phyloP scores from a whole-genome alignment of 176 grass and related monocot species.

The Lolium perenne region DNA sequence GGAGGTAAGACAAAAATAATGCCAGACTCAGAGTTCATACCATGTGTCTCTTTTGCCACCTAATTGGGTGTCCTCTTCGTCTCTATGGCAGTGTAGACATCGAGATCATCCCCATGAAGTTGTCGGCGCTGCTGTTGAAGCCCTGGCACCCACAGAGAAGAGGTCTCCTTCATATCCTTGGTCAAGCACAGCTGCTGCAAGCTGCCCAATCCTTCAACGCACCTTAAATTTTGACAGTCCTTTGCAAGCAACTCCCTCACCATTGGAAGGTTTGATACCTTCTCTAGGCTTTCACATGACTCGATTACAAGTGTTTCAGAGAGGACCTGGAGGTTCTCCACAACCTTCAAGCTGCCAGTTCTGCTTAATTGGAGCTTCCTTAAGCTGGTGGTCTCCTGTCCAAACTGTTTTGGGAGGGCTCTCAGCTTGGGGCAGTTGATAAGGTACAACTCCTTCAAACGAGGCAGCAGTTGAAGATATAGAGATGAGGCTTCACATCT shows the following conservation, averaged over 20 bases:
- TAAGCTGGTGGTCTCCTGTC: constrained; percentile 1
- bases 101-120: neutral
- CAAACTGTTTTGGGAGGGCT: neutral
- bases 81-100: neutral
- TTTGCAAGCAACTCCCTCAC: neutral
- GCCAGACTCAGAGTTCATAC: neutral
- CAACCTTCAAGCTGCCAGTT: constrained; percentile 6
- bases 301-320: neutral
- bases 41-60: neutral
- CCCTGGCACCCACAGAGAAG: constrained; percentile 31
- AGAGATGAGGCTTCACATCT: neutral
- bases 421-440: constrained; percentile 4
- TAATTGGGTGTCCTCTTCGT: neutral
- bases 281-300: neutral
- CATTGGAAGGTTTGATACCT: neutral
- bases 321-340: neutral
- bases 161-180: constrained; percentile 4
- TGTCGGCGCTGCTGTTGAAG: constrained; percentile 10
- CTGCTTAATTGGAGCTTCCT: neutral
- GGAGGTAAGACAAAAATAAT: neutral
- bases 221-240: constrained; percentile 7
- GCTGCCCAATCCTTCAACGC: no score
- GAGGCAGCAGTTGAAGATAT: constrained; percentile 7
- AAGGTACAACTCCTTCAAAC: constrained; percentile 4
- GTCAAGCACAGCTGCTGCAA: constrained; percentile 6